Evolutionary conservation across 495 filamentous ascomycete genomes (phyloP).

Genomic region (Copromyces sp.): DNA sequence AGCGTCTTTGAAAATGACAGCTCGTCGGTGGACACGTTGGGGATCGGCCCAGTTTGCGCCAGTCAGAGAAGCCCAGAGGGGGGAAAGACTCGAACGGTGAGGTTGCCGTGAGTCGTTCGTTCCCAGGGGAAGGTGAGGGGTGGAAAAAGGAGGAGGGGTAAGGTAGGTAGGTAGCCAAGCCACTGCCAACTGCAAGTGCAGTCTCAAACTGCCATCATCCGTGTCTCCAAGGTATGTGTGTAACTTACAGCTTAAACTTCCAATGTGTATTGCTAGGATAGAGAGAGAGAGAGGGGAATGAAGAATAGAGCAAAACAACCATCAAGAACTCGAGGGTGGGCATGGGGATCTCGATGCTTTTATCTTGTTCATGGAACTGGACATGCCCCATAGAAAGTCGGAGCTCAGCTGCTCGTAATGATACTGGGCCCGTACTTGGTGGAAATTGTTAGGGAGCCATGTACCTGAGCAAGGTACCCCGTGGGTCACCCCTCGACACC

Average conservation of each 20-base stretch:
- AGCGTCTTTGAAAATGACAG: not conserved
- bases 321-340: not conserved
- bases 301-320: not conserved
- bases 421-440: not conserved
- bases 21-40: not conserved
- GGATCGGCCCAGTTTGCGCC: not conserved
- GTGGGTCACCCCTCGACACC: not conserved
- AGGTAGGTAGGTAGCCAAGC: not conserved
- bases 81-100: no score
- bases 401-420: not conserved
- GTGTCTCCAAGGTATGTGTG: not conserved
- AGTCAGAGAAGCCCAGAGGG: not conserved
- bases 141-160: not conserved
- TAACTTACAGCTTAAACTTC: not conserved
- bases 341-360: conserved; percentile 15
- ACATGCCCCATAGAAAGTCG: not conserved
- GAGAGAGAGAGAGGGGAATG: conserved; percentile 2
- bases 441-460: conserved; percentile 19
- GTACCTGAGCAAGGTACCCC: conserved; percentile 10
- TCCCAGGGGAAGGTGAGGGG: not conserved
- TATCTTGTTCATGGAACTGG: conserved; percentile 5
- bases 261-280: not conserved
- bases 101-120: not conserved
- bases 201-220: not conserved
- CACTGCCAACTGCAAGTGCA: conserved; percentile 1